Evolutionary conservation across 225 moss, liverwort and hornwort species (phyloP).

Genomic region (Ulota crispa): DNA sequence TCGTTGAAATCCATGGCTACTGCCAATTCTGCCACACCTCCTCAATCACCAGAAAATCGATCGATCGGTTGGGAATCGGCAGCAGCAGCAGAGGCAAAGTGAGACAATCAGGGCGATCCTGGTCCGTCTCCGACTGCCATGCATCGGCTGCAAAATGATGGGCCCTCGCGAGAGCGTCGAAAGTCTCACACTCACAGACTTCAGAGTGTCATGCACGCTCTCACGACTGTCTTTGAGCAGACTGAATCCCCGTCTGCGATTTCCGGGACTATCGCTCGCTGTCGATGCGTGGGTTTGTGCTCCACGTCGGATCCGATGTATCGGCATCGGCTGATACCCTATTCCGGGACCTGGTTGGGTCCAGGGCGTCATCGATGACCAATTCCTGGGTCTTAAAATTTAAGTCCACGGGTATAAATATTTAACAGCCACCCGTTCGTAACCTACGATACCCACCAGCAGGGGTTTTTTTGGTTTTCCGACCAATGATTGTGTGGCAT

Average conservation of each 20-base stretch:
- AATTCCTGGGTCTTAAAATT: too few species aligned
- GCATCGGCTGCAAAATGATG: neutral
- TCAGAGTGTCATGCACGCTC: neutral
- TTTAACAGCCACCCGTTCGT: neutral
- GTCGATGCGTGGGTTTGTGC: neutral
- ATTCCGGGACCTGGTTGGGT: too few species aligned
- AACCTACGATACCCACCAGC: too few species aligned
- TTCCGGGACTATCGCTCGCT: neutral
- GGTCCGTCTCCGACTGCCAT: constrained; percentile 3
- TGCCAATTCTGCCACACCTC: neutral
- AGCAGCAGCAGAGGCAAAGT: neutral
- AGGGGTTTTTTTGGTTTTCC: too few species aligned
- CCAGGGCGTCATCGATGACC: too few species aligned
- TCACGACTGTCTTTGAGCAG: neutral
- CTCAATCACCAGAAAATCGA: neutral
- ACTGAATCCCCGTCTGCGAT: neutral
- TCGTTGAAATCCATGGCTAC: constrained; percentile 87
- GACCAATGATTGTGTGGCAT: too few species aligned
- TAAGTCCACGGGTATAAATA: neutral
- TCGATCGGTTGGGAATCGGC: neutral
- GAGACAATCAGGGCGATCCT: neutral
- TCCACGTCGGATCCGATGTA: neutral
- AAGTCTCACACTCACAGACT: neutral
- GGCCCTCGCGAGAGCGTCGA: neutral
- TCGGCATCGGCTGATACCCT: neutral